Evolutionary conservation across 1,139 yeast species (phyloP).

Genomic region (Dujonia santamariae): DNA sequence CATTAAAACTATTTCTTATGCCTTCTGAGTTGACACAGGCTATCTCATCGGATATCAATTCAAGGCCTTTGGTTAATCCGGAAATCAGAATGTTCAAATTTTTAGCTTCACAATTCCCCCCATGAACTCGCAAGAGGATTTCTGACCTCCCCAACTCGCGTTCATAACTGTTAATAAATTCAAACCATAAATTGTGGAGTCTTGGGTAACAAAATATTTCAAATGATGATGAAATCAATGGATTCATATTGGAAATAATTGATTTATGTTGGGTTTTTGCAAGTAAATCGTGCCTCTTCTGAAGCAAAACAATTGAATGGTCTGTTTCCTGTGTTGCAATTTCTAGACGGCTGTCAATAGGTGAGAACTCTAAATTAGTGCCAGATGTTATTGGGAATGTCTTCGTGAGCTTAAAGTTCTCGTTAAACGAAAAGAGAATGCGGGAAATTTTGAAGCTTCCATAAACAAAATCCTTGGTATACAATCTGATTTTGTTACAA

Average conservation of each 20-base stretch:
- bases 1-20: no score
- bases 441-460: conserved; percentile 25
- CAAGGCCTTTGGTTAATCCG: conserved; percentile 19
- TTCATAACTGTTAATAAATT: conserved; percentile 15
- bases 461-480: conserved; percentile 19
- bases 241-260: no score
- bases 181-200: conserved; percentile 21
- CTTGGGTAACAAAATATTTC: conserved; percentile 15
- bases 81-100: conserved; percentile 15
- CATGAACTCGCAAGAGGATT: conserved; percentile 18
- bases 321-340: no score
- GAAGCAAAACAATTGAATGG: no score
- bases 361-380: no score
- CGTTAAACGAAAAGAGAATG: conserved; percentile 18
- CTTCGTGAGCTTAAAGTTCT: conserved; percentile 16
- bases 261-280: not conserved
- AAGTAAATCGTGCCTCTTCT: no score
- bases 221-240: no score
- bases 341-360: no score
- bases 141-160: conserved; percentile 22
- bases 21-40: no score
- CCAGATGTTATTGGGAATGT: not conserved
- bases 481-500: conserved; percentile 1
- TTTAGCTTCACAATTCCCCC: conserved; percentile 16
- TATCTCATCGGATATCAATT: no score